Evolutionary conservation across 2,329 filamentous ascomycete genomes (phyloP).

Genomic region (Pseudogymnoascus sp.): DNA sequence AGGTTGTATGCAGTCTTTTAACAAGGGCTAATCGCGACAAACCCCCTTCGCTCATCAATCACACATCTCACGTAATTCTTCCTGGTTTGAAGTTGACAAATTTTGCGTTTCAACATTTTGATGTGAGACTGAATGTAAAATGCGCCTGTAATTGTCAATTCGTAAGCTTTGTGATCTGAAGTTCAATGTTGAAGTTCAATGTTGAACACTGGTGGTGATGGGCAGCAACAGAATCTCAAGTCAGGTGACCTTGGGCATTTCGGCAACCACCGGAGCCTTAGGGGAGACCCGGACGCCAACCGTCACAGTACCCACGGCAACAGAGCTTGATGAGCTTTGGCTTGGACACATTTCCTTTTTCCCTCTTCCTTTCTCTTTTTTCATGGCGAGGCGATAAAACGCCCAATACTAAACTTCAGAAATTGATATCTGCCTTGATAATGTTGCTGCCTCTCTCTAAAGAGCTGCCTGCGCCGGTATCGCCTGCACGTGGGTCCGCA

Average conservation of each 20-base stretch:
- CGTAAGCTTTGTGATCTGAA: neutral
- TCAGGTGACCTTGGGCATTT: neutral
- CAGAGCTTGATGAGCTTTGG: neutral
- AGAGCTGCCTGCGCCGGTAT: conserved; percentile 1
- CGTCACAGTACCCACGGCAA: neutral
- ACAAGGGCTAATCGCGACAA: neutral
- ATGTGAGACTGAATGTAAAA: neutral
- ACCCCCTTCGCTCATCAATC: neutral
- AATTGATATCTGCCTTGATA: neutral
- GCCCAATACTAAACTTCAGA: neutral
- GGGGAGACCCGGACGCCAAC: conserved; percentile 1
- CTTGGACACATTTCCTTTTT: neutral
- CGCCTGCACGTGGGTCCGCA: conserved; percentile 2
- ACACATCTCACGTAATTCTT: neutral
- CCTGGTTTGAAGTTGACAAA: neutral
- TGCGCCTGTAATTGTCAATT: neutral
- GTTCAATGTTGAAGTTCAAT: neutral
- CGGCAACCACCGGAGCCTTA: neutral
- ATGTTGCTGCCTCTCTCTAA: conserved; percentile 6
- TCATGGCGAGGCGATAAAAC: neutral
- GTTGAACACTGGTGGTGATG: neutral
- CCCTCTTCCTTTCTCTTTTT: neutral
- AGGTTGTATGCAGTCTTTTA: neutral
- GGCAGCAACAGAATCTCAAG: neutral
- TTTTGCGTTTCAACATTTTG: neutral